Percentiles rank a stretch among this genome's conserved stretches.
phyloP scores from a whole-genome alignment of 1,284 basidiomycete species.

The Malassezia equina region DNA sequence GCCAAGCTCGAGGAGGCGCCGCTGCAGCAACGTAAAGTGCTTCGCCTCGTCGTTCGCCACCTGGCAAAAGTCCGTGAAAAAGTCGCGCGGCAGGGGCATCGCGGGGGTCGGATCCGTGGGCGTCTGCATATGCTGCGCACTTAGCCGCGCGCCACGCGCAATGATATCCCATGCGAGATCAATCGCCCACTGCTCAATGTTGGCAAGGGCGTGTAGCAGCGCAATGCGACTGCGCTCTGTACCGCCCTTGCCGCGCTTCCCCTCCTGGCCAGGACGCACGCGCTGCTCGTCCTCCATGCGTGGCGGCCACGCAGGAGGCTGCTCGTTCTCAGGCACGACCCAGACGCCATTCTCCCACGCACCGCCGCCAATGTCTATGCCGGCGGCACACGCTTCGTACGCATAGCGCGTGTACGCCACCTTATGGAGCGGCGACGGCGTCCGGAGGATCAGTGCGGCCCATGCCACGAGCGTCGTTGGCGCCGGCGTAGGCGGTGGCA shows the following conservation, averaged over 20 bases:
- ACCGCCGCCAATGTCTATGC: constrained; percentile 57
- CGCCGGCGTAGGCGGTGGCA: constrained; percentile 21
- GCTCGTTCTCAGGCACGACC: constrained; percentile 23
- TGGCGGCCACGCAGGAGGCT: constrained; percentile 62
- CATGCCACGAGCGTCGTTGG: constrained; percentile 60
- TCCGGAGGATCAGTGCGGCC: constrained; percentile 65
- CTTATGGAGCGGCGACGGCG: constrained; percentile 61
- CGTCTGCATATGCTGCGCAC: constrained; percentile 19
- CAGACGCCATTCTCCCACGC: constrained; percentile 23
- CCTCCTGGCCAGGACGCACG: constrained; percentile 59
- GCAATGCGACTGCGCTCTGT: constrained; percentile 60
- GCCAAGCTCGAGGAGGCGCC: constrained; percentile 54
- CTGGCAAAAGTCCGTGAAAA: constrained; percentile 48
- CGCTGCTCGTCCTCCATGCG: constrained; percentile 53
- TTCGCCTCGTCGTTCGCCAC: constrained; percentile 70
- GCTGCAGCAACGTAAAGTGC: constrained; percentile 52
- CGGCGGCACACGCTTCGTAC: constrained; percentile 61
- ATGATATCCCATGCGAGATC: constrained; percentile 57
- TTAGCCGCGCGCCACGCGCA: constrained; percentile 52
- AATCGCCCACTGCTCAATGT: constrained; percentile 78
- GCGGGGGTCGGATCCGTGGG: background rate
- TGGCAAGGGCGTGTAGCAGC: constrained; percentile 71
- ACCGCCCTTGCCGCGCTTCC: constrained; percentile 55
- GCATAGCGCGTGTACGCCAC: constrained; percentile 63
- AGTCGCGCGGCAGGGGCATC: constrained; percentile 34